These are phyloP conservation scores for Pezicula rhizophila DNA, from an alignment of 2,329 filamentous ascomycete species.

Conservation along the genomic window DNA sequence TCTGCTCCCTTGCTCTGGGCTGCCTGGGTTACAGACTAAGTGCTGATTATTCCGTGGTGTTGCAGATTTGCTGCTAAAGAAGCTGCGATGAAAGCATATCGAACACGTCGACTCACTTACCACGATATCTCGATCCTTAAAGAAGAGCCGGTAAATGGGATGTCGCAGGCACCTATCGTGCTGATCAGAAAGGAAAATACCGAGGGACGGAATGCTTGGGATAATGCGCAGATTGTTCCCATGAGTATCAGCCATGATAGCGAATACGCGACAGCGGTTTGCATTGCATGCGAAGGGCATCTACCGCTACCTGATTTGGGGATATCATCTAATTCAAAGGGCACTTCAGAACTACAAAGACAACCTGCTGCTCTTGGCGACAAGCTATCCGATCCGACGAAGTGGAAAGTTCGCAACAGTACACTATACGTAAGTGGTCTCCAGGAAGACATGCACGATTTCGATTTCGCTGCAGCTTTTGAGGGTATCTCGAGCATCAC, in stretches of 20 bases:
- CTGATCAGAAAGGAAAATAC: slow-evolving; percentile 23
- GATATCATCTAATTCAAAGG: neutral
- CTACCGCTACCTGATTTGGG: neutral
- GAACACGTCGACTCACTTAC: slow-evolving; percentile 51
- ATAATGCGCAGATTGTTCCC: slow-evolving; percentile 49
- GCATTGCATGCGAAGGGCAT: slow-evolving; percentile 40
- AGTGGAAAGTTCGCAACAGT: no score
- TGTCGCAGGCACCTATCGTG: slow-evolving; percentile 14
- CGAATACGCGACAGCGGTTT: slow-evolving; percentile 70
- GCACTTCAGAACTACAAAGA: no score
- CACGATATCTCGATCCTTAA: slow-evolving; percentile 46
- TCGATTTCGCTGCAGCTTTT: no score
- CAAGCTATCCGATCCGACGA: no score
- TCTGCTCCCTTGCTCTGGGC: neutral
- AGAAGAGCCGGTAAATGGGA: neutral
- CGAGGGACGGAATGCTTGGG: slow-evolving; percentile 14
- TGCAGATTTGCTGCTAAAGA: slow-evolving; percentile 59
- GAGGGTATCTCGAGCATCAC: no score
- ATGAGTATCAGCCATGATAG: slow-evolving; percentile 85
- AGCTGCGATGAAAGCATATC: slow-evolving; percentile 67
- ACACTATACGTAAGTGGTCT: no score
- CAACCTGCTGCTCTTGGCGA: no score
- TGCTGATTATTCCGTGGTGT: neutral
- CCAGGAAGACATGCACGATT: no score
- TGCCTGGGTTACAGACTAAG: no score